phyloP scores from a whole-genome alignment of 2,329 filamentous ascomycete species.

The Fusarium sp. region DNA sequence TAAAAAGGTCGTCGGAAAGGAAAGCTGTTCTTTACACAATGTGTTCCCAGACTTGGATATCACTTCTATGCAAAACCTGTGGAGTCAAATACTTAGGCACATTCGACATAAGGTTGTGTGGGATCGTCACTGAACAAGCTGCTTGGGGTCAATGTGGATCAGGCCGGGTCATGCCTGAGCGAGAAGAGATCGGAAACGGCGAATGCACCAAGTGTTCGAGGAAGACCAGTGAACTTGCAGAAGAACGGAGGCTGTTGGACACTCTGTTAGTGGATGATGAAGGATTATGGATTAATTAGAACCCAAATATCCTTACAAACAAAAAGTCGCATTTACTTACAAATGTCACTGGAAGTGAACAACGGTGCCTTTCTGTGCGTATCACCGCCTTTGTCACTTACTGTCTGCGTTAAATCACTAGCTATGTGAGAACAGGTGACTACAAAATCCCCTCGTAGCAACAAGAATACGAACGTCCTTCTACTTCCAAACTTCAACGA shows the following conservation, averaged over 20 bases:
- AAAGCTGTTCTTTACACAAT: accelerated
- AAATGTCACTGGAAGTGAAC: background rate
- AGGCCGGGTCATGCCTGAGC: accelerated
- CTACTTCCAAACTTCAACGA: background rate
- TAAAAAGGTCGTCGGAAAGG: accelerated
- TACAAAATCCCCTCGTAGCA: accelerated
- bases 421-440: accelerated
- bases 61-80: background rate
- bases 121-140: background rate
- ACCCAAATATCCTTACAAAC: no score
- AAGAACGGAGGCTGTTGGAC: background rate
- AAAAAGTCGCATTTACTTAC: no score
- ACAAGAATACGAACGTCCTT: accelerated
- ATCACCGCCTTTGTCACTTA: background rate
- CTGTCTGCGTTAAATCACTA: no score
- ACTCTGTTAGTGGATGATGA: background rate
- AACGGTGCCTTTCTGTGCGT: accelerated
- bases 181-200: accelerated
- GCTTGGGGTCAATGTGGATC: background rate
- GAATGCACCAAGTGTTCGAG: background rate
- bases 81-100: background rate
- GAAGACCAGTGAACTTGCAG: no score
- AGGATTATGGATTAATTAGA: background rate
- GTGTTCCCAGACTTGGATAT: background rate
- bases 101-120: background rate